Percentiles rank a stretch among this genome's conserved stretches.
These are phyloP conservation scores for Vitis amurensis DNA, from an alignment of 164 flowering plant species.

Conservation along the genomic window DNA sequence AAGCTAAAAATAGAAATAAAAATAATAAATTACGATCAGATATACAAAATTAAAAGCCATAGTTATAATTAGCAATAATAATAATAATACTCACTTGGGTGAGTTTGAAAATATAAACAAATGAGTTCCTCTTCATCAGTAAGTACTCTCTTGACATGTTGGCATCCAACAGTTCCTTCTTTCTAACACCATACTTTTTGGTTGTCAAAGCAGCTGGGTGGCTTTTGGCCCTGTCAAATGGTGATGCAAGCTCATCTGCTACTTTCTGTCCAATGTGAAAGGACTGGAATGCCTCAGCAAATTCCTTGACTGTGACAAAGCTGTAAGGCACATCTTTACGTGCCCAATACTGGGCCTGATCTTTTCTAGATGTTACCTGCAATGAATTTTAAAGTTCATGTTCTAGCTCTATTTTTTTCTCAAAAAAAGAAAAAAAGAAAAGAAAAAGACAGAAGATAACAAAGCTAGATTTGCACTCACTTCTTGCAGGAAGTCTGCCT, in stretches of 20 bases:
- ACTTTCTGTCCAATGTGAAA: slow-evolving; percentile 28
- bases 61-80: too few relatives aligned
- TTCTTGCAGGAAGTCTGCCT: slow-evolving; percentile 75
- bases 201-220: slow-evolving; percentile 47
- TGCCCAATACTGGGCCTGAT: slow-evolving; percentile 45
- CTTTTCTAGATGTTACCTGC: slow-evolving; percentile 56
- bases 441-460: background rate
- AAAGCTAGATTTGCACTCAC: slow-evolving; percentile 25
- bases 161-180: slow-evolving; percentile 55
- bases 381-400: background rate
- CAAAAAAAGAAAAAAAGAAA: too few relatives aligned
- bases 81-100: slow-evolving; percentile 32
- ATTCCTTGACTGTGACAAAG: slow-evolving; percentile 30
- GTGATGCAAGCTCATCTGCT: slow-evolving; percentile 29
- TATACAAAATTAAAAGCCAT: background rate
- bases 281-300: slow-evolving; percentile 29
- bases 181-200: slow-evolving; percentile 45
- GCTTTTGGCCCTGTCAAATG: slow-evolving; percentile 28
- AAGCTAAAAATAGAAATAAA: slow-evolving; percentile 29
- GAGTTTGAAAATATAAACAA: slow-evolving; percentile 57
- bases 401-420: too few relatives aligned
- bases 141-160: slow-evolving; percentile 46
- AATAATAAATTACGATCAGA: background rate
- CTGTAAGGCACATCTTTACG: slow-evolving; percentile 24
- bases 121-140: slow-evolving; percentile 65